These are phyloP conservation scores for Gossypium armourianum DNA, from an alignment of 441 rosid species.

Conservation along the genomic window DNA sequence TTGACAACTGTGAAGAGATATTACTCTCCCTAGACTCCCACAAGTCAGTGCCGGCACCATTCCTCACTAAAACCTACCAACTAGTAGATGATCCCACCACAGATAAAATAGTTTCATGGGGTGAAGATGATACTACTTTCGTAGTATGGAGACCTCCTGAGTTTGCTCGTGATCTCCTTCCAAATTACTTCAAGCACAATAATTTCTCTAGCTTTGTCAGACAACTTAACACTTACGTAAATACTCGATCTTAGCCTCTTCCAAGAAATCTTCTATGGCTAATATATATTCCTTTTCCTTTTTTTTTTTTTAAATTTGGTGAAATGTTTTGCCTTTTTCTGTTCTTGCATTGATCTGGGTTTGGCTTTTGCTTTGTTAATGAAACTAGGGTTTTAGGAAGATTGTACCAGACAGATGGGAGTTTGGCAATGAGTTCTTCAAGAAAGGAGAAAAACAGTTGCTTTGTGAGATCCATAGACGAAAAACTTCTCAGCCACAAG, in stretches of 20 bases:
- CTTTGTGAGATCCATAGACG: conserved; percentile 84
- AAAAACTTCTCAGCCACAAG: conserved; percentile 57
- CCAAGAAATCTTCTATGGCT: neutral
- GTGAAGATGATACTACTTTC: conserved; percentile 73
- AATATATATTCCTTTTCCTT: too few relatives aligned
- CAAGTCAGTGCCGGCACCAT: conserved; percentile 80
- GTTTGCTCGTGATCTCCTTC: conserved; percentile 83
- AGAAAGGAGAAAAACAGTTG: conserved; percentile 74
- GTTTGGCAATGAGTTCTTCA: conserved; percentile 81
- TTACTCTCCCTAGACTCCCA: conserved; percentile 62
- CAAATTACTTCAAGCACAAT: conserved; percentile 86
- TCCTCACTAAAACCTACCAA: conserved; percentile 78
- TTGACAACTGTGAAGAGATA: conserved; percentile 56
- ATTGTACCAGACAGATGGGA: conserved; percentile 97
- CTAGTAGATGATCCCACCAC: conserved; percentile 83
- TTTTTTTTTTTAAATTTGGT: too few relatives aligned
- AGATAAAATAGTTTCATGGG: conserved; percentile 84
- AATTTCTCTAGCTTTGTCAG: conserved; percentile 90
- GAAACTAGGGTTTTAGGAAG: conserved; percentile 76
- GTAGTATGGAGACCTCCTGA: conserved; percentile 89
- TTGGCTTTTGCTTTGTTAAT: neutral
- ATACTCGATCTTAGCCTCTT: neutral
- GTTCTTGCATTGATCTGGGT: conserved; percentile 7
- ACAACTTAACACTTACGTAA: conserved; percentile 85
- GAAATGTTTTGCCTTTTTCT: neutral